A percentile compares a stretch with the other conserved stretches of the same genome.
Conservation (phyloP, 1,139 yeast genomes). For the Blastobotrys illinoisensis region DNA sequence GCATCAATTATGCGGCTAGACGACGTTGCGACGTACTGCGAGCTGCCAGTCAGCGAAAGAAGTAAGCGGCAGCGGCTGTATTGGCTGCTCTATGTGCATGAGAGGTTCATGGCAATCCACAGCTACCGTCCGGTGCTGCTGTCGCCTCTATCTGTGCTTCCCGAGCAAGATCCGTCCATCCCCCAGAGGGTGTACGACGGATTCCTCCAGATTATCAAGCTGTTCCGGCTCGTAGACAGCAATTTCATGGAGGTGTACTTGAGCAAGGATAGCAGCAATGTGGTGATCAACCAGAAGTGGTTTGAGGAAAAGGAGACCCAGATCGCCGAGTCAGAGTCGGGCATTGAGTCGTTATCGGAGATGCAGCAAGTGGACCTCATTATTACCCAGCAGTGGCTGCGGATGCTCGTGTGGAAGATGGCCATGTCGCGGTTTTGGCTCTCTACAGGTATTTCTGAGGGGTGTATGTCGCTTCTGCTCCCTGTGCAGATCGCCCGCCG, state of each 20-base stretch:
- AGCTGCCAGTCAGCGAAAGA: constrained; percentile 9
- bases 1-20: constrained; percentile 11
- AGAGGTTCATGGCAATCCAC: constrained; percentile 17
- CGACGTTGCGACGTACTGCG: constrained; percentile 1
- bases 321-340: constrained; percentile 9
- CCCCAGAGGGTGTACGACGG: constrained; percentile 14
- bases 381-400: constrained; percentile 18
- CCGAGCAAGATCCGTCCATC: constrained; percentile 12
- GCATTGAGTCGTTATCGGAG: constrained; percentile 11
- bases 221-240: constrained; percentile 15
- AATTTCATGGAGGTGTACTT: constrained; percentile 15
- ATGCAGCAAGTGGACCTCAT: constrained; percentile 17
- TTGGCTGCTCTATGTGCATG: constrained; percentile 18
- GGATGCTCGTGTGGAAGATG: constrained; percentile 18
- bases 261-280: constrained; percentile 4
- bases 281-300: constrained; percentile 13
- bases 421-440: constrained; percentile 15
- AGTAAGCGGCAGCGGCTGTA: constrained; percentile 13
- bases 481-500: constrained; percentile 15
- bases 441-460: constrained; percentile 3
- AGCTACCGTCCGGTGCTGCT: constrained; percentile 14
- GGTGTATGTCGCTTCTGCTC: constrained; percentile 13
- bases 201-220: constrained; percentile 15
- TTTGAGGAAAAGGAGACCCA: constrained; percentile 15
- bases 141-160: constrained; percentile 10